Evolutionary conservation across 2,329 filamentous ascomycete species (phyloP), one percentile per base, ranked within the genome.

Genomic region (Ascochyta fabae): DNA sequence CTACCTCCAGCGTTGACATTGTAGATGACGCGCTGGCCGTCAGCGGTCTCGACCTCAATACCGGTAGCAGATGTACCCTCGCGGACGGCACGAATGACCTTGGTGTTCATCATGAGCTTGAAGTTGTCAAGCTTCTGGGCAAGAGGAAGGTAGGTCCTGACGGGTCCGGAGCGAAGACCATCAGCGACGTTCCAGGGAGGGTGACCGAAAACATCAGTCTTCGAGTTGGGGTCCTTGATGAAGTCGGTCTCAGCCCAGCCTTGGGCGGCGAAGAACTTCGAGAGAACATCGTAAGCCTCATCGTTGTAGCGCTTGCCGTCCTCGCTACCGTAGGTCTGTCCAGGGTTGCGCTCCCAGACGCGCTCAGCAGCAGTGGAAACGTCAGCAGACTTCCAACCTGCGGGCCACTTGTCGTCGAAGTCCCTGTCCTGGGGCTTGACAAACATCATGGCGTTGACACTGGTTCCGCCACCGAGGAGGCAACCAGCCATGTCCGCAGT

Each of bases 401-500:
- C 61, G 1, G 89, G 89, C 78, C 89, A 92, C 70, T 89, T 88
- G 68, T 85, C 83, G 68, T 91, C 85, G 77, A 88, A 92, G 70
- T 92, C 89, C 6, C 62, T 57, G 22, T 69, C 62, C 22, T 72
- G 68, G 15, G 73, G 73, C 48, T 56, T 69, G 46, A 75, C 71
- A 29, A 65, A 72, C 67, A 73, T 75, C 50, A 84, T 86, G 36
- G 86, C 83, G 63, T 90, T 90, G 66, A 90, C 79, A 16, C 84
- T 82, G 1, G 84, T 87, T 3, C 85, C 84, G 42, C 88, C 88
- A 36, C 88, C 88, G 1, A 90, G 80, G 27, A 90, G 78, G 60
- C 88, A 91, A 7, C 87, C 88, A 9, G 86, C 86, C 84, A 88
- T 88, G 62, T 88, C 84, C 51, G 87, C 86, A n/a, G 84, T 86